Base-by-base conservation (phyloP, 345 rosid genomes). In the Sonneratia alba region DNA sequence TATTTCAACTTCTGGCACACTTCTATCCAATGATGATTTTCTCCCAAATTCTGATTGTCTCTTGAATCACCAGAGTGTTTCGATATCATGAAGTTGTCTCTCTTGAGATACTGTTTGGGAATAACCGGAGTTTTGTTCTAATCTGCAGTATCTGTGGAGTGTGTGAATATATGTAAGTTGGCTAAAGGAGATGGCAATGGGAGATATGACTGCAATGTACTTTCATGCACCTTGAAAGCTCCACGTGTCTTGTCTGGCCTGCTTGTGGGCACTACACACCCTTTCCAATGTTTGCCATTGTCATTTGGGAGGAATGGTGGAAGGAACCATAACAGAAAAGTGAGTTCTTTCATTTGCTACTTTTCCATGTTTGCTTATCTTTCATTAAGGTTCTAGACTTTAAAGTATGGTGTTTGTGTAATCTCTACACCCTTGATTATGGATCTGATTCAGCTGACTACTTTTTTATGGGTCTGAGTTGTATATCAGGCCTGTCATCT, bases 161-260 rank as follows among this genome's bases (percentile, higher is more conserved):
- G 96, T 75, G 90, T 89, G 81, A 92, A 83, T 78, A 55, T 85
- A 77, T 87, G 97, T 80, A 90, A 92, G 78, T 72, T 90, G 72
- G 75, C 87, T 22, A 89, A 90, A 81, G 89, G 92, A 75, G 96
- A 90, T n/a, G 90, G 75, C 43, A 79, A 79, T 71, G 88, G 81
- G 63, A 87, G 88, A 83, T 82, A 77, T 38, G 97, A 88, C 76
- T 91, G 96, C 83, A 87, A 73, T 68, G 85, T 86, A 43, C 86
- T 95, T 65, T 92, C 96, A 0, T 92, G 97, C 76, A 93, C 97
- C 63, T 89, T 90, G 92, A 92, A 88, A 82, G 91, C 92, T 71
- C 97, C 97, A 6, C 86, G 97, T 77, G 91, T 83, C 55, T 78
- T 95, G 84, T 87, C 97, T 36, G 96, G 99, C 36, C 90, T 87